Evolutionary conservation across 495 filamentous ascomycete genomes (phyloP), one percentile per base, ranked within the genome.

Genomic region (Pyronema omphalodes): DNA sequence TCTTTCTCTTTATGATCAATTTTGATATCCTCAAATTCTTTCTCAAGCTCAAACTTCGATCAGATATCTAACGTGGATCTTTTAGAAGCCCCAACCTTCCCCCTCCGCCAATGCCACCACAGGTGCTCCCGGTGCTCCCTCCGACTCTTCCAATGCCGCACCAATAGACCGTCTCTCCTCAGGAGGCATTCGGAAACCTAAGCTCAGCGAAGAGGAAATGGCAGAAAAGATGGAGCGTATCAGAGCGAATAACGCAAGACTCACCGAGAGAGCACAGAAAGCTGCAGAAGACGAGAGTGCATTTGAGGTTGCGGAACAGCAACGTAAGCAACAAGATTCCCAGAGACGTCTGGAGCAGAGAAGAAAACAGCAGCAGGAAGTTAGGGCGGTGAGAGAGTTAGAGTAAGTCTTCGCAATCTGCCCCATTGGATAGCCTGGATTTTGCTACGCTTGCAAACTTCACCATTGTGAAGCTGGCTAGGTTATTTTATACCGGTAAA

Each of bases 151-250:
- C 37, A 18, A 35, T 44, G 14, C 23, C 15, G 23, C 45, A 23
- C n/a, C 18, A 41, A 43, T n/a, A 46, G 8, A 18, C 35, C 47
- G 47, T 1, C 18, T 36, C 11, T 34, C 36, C 18, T 50, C 50
- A 34, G 50, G 50, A 34, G 50, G 50, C 50, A 8, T 52, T 6
- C 18, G 23, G 29, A 34, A 64, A 60, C 57, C 68, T 8, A 77
- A 77, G 59, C 72, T 74, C 7, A 76, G 74, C 12, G 73, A 77
- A 1, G 60, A 68, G 5, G 73, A 77, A 61, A 67, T 76, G 9
- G 64, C 69, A 0, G 70, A 67, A 41, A 73, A 73, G 58, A 72
- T 77, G 69, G 69, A 72, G 53, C 56, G 68, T 55, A 73, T 72
- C 68, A 73, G 72, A 12, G 62, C 75, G 18, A 59, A 73, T 6